phyloP scores from a whole-genome alignment of 1,139 yeast species.

The Ogataea hybrid region DNA sequence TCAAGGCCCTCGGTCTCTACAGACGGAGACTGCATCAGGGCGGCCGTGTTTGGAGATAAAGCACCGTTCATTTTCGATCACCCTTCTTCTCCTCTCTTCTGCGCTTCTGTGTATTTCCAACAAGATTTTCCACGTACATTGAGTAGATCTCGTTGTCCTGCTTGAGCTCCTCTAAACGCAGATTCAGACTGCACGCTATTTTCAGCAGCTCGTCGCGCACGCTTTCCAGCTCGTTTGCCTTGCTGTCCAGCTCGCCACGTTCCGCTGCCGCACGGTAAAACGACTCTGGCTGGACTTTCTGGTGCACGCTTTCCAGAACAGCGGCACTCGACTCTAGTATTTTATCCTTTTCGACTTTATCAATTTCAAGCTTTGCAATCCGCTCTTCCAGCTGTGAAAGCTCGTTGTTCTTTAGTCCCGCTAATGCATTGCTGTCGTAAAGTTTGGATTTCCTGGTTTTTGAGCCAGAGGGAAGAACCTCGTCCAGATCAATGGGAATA shows the following conservation, averaged over 20 bases:
- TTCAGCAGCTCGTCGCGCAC: conserved; percentile 21
- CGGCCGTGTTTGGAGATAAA: conserved; percentile 3
- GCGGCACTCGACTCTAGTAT: conserved; percentile 16
- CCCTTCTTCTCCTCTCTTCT: conserved; percentile 22
- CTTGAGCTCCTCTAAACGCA: conserved; percentile 19
- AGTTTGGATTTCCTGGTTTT: conserved; percentile 13
- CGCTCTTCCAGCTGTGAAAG: conserved; percentile 8
- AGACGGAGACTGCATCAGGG: conserved; percentile 13
- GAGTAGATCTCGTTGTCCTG: conserved; percentile 31
- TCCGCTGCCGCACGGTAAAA: conserved; percentile 18
- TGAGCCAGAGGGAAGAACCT: conserved; percentile 13
- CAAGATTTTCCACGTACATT: conserved; percentile 33
- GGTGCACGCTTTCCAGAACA: conserved; percentile 14
- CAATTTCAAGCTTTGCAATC: conserved; percentile 17
- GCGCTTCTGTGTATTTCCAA: conserved; percentile 34
- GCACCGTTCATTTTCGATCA: not conserved
- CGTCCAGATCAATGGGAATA: conserved; percentile 31
- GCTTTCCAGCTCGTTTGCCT: conserved; percentile 15
- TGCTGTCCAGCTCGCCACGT: conserved; percentile 13
- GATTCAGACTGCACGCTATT: conserved; percentile 26
- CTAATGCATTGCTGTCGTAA: conserved; percentile 16
- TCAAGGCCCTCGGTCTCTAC: conserved; percentile 89
- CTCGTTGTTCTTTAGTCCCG: conserved; percentile 6
- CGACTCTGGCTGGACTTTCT: conserved; percentile 23
- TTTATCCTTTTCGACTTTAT: conserved; percentile 8